A percentile compares a stretch with the other conserved stretches of the same genome.
These are phyloP conservation scores for Leersia perrieri DNA, from an alignment of 176 grass and related monocot genomes.

Conservation along the genomic window DNA sequence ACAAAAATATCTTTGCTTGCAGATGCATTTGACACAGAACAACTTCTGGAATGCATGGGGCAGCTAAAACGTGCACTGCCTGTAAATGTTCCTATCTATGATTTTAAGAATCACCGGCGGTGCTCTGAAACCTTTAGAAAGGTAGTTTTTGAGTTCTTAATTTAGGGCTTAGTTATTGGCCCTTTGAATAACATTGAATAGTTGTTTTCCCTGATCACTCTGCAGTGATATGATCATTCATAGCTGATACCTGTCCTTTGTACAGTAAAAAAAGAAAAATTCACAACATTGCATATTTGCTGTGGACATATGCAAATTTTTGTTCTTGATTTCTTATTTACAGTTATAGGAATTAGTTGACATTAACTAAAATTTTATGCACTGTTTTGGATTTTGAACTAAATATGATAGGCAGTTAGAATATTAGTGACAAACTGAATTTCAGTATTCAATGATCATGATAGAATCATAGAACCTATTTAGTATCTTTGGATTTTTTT, in stretches of 20 bases:
- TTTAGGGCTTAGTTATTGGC: neutral
- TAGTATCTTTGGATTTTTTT: neutral
- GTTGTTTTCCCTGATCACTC: neutral
- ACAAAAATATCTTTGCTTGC: conserved; percentile 23
- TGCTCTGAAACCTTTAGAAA: conserved; percentile 84
- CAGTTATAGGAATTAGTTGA: neutral
- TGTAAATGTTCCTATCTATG: conserved; percentile 97
- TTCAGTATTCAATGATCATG: neutral
- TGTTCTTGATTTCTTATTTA: neutral
- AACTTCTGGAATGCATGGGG: conserved; percentile 90
- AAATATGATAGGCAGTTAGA: neutral
- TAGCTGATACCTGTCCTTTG: neutral
- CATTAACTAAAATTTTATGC: neutral
- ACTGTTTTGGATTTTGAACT: conserved; percentile 8
- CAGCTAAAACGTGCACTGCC: conserved; percentile 72
- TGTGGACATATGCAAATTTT: neutral
- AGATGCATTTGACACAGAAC: conserved; percentile 98
- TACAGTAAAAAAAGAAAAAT: neutral
- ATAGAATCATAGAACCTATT: neutral
- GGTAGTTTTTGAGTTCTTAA: conserved; percentile 33
- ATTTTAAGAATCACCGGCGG: conserved; percentile 90
- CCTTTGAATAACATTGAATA: conserved; percentile 28
- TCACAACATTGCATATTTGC: neutral
- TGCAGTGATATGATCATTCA: neutral
- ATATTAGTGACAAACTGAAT: neutral